Conservation (phyloP, 345 rosid species). For the Eutrema japonicum region DNA sequence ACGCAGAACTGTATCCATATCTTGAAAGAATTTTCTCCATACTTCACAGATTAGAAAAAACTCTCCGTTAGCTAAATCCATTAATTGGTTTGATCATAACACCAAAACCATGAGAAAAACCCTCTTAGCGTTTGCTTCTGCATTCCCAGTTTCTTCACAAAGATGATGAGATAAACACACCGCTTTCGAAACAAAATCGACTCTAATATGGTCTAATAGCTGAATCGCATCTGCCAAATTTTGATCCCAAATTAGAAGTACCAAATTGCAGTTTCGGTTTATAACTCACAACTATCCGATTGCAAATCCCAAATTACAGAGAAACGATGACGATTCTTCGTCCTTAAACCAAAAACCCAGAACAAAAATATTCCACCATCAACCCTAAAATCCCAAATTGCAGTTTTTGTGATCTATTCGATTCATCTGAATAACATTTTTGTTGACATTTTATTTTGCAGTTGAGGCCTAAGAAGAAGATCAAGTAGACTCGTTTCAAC, state of each 20-base stretch:
- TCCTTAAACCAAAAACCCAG: conserved; percentile 15
- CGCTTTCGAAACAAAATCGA: background rate
- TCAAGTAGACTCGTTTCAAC: conserved; percentile 51
- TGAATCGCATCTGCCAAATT: conserved; percentile 3
- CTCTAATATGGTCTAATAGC: conserved; percentile 11
- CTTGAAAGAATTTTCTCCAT: conserved; percentile 38
- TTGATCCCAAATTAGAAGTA: background rate
- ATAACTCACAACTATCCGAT: conserved; percentile 14
- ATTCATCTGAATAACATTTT: background rate
- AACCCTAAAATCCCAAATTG: conserved; percentile 16
- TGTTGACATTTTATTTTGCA: conserved; percentile 40
- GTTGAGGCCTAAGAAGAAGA: conserved; percentile 99
- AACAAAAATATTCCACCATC: background rate
- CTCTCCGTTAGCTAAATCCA: conserved; percentile 11
- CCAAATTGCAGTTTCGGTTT: conserved; percentile 22
- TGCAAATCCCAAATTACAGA: conserved; percentile 11
- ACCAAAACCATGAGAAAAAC: background rate
- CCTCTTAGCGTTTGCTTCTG: background rate
- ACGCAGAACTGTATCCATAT: conserved; percentile 29
- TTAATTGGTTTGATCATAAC: conserved; percentile 9
- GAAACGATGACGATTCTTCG: conserved; percentile 1
- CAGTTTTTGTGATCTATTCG: background rate
- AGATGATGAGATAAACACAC: conserved; percentile 12
- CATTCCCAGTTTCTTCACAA: conserved; percentile 14
- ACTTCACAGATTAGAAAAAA: conserved; percentile 22